Evolutionary conservation across 1,284 basidiomycete genomes (phyloP).

Genomic region (Cryptococcus sp.): DNA sequence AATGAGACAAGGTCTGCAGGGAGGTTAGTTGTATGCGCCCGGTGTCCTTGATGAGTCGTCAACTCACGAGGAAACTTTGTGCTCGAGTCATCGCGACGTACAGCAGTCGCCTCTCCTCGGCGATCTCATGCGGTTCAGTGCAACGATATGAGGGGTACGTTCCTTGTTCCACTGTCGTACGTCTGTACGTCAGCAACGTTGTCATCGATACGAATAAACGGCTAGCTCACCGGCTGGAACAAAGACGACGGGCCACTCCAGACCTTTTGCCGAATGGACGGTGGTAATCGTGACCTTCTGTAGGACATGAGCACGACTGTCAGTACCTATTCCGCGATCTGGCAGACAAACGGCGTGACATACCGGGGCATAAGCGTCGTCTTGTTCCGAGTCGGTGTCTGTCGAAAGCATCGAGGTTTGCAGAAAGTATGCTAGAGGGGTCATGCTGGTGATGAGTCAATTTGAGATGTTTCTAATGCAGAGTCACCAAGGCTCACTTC

Average conservation of each 20-base stretch:
- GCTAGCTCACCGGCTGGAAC: constrained; percentile 43
- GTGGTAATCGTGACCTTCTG: constrained; percentile 84
- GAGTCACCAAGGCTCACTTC: constrained; percentile 10
- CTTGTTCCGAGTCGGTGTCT: constrained; percentile 64
- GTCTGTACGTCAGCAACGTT: constrained; percentile 1
- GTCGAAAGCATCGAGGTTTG: constrained; percentile 82
- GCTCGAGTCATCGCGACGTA: constrained; percentile 91
- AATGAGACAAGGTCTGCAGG: constrained; percentile 38
- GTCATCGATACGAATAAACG: background rate
- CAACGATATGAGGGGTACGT: constrained; percentile 75
- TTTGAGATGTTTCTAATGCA: background rate
- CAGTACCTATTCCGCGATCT: background rate
- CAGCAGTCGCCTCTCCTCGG: constrained; percentile 79
- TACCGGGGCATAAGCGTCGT: constrained; percentile 61
- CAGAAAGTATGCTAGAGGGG: constrained; percentile 72
- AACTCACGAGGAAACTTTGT: constrained; percentile 61
- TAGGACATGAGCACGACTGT: background rate
- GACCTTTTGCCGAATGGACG: constrained; percentile 84
- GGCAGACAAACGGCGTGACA: constrained; percentile 53
- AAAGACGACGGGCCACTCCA: constrained; percentile 75
- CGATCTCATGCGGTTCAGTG: constrained; percentile 59
- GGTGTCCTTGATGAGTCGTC: background rate
- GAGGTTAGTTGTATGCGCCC: background rate
- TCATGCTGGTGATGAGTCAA: constrained; percentile 52
- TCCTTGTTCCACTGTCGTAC: constrained; percentile 62